phyloP scores from a whole-genome alignment of 305 asterid genomes.

The Solanum hybrid region DNA sequence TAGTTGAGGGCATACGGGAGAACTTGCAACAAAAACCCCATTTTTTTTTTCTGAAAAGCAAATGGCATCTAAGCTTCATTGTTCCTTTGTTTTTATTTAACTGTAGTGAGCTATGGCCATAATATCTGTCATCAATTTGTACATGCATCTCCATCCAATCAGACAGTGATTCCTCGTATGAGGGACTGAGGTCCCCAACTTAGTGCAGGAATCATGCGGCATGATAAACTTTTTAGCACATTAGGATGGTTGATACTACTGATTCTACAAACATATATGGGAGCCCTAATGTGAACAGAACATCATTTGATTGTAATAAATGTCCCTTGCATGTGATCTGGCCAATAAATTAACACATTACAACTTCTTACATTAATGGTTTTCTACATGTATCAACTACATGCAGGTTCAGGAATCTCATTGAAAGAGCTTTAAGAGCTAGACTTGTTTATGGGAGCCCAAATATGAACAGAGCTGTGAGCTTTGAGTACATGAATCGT shows the following conservation, averaged over 20 bases:
- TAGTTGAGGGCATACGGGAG: neutral
- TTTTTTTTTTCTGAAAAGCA: neutral
- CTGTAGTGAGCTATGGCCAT: neutral
- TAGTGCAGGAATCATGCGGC: neutral
- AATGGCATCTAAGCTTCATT: neutral
- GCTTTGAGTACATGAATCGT: constrained; percentile 96
- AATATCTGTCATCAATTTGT: neutral
- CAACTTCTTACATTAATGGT: neutral
- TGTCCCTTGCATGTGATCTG: neutral
- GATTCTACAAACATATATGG: neutral
- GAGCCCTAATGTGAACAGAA: neutral
- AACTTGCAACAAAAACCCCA: neutral
- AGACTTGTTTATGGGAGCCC: constrained; percentile 94
- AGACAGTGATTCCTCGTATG: neutral
- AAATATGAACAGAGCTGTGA: constrained; percentile 86
- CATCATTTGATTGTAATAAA: neutral
- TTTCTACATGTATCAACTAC: neutral
- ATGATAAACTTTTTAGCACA: neutral
- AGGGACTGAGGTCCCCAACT: neutral
- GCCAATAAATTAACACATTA: neutral
- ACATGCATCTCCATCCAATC: neutral
- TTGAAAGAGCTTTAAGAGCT: constrained; percentile 70
- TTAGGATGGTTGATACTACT: neutral
- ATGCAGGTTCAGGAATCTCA: constrained; percentile 79
- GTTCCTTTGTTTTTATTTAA: neutral